Base-by-base conservation (phyloP, 208 protist genomes). In the Trypanosoma cruzi region DNA sequence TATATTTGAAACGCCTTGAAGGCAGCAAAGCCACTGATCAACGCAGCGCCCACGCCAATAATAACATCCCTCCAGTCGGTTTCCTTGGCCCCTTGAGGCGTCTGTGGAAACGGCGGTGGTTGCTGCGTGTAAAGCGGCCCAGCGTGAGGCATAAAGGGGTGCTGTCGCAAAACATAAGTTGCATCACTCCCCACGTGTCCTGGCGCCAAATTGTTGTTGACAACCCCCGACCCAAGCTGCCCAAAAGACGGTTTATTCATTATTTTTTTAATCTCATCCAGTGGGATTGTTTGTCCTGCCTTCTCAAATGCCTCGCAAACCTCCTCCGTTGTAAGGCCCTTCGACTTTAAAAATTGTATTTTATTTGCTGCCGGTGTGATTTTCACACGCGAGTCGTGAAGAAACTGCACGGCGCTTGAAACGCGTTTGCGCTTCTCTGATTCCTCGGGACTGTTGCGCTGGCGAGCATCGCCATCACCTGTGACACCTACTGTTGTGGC, bases 31-130 rank as follows among this genome's bases (percentile, higher is more conserved):
- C 75, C 78, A 31, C 74, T 67, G 36, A 92, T 52, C 26, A 82
- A 71, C 11, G 85, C 79, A 18, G 84, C 87, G 16, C 87, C 90
- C 24, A 75, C 56, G 28, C 74, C 87, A 72, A 95, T 95, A 37
- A 95, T 85, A 28, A 84, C 79, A 73, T 95, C 85, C 36, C 86
- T 81, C 88, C 90, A 95, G 70, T 93, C 85, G 55, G 62, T 32
- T 4, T 40, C 49, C 44, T 64, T 79, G 22, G 52, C 10, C 64
- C 73, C 69, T 22, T 64, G 29, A 52, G 54, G 50, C 40, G 62
- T 65, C 50, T 72, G 53, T n/a, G 50, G 63, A 42, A 66, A 78
- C 6, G 80, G 74, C 4, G 69, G 75, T 46, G 79, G 63, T 4
- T 79, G 62, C 28, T 72, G 65, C 10, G 80, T 75, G 44, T 89